Evolutionary conservation across 257 asterid genomes (phyloP).

Genomic region (Penstemon eatonii): DNA sequence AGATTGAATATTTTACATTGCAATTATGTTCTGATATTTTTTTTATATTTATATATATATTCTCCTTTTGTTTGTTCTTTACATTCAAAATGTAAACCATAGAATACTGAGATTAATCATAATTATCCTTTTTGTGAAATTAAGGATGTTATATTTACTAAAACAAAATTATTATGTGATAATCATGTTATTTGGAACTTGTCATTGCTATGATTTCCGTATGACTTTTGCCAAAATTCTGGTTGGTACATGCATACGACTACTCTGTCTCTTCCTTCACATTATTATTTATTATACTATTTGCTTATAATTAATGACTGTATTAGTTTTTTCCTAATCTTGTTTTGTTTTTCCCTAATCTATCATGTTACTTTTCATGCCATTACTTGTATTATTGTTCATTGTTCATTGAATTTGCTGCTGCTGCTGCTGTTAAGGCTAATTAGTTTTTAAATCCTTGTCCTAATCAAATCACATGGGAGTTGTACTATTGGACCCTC

Average conservation of each 20-base stretch:
- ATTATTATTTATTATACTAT: conserved; percentile 25
- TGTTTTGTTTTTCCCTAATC: conserved; percentile 34
- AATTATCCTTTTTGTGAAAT: no score
- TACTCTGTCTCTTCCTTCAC: conserved; percentile 18
- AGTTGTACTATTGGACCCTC: conserved; percentile 60
- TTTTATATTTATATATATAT: neutral
- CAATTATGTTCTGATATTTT: conserved; percentile 10
- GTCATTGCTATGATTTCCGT: conserved; percentile 32
- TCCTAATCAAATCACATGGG: conserved; percentile 92
- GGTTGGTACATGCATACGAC: conserved; percentile 50
- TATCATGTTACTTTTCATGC: conserved; percentile 63
- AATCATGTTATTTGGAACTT: conserved; percentile 30
- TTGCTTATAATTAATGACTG: conserved; percentile 7
- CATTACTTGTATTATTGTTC: conserved; percentile 45
- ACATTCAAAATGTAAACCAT: neutral
- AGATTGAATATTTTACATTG: conserved; percentile 26
- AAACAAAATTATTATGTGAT: neutral
- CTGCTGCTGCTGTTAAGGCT: conserved; percentile 30
- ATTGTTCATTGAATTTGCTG: conserved; percentile 57
- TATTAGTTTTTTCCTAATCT: conserved; percentile 32
- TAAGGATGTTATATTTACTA: no score
- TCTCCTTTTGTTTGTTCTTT: conserved; percentile 24
- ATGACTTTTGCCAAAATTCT: conserved; percentile 45
- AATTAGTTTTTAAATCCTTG: conserved; percentile 46
- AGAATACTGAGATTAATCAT: neutral